Evolutionary conservation across 768 basidiomycete genomes (phyloP).

Genomic region (Phylloporus sp.): DNA sequence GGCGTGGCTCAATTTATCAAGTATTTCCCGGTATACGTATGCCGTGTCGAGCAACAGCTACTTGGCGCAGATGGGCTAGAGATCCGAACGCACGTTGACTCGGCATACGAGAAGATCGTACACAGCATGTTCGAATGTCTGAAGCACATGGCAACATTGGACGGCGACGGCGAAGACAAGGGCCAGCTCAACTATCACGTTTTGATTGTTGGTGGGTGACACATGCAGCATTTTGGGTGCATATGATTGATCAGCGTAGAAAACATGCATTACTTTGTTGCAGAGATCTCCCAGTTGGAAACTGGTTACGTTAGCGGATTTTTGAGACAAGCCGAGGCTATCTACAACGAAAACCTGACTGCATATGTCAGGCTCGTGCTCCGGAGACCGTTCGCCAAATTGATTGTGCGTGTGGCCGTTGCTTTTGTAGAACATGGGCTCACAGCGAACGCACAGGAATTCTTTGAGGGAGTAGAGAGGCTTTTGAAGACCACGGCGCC

Average conservation of each 20-base stretch:
- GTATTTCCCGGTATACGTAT: slow-evolving; percentile 85
- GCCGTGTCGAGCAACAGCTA: slow-evolving; percentile 79
- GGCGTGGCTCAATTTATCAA: slow-evolving; percentile 91
- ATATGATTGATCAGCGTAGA: slow-evolving; percentile 44
- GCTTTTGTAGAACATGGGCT: neutral
- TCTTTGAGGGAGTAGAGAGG: slow-evolving; percentile 90
- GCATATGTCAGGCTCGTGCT: slow-evolving; percentile 87
- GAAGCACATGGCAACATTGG: slow-evolving; percentile 94
- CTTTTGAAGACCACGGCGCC: slow-evolving; percentile 75
- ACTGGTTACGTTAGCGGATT: slow-evolving; percentile 58
- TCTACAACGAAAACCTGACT: slow-evolving; percentile 85
- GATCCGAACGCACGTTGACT: slow-evolving; percentile 71
- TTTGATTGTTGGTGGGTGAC: slow-evolving; percentile 77
- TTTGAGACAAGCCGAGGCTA: slow-evolving; percentile 65
- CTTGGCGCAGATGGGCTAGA: slow-evolving; percentile 70
- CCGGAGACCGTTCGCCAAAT: slow-evolving; percentile 77
- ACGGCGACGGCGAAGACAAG: slow-evolving; percentile 91
- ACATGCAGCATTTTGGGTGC: neutral
- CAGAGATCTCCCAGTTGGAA: slow-evolving; percentile 71
- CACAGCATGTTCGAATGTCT: slow-evolving; percentile 88
- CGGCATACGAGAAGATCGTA: slow-evolving; percentile 83
- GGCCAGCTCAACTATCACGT: slow-evolving; percentile 96
- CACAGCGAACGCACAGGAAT: slow-evolving; percentile 56
- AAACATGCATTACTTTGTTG: slow-evolving; percentile 93
- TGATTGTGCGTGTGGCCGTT: slow-evolving; percentile 62